These are phyloP conservation scores for Candida arabinofermentans DNA, from an alignment of 805 yeast genomes.

Conservation along the genomic window DNA sequence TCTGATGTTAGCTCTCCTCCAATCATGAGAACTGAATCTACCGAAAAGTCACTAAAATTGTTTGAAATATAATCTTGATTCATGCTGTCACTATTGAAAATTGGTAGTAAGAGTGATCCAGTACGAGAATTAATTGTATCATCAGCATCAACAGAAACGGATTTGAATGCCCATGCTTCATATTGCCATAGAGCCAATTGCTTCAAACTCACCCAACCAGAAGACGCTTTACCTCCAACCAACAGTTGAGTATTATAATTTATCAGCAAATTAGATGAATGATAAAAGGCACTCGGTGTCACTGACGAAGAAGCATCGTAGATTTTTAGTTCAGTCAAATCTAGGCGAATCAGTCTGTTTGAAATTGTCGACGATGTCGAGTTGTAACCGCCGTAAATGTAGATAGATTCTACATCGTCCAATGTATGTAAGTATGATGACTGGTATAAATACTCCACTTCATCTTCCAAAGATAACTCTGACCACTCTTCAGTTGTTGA, in stretches of 20 bases:
- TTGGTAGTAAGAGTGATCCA: slow-evolving; percentile 50
- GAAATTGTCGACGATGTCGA: slow-evolving; percentile 27
- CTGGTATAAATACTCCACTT: slow-evolving; percentile 21
- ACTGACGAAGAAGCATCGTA: slow-evolving; percentile 44
- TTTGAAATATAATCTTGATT: slow-evolving; percentile 18
- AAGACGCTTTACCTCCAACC: slow-evolving; percentile 60
- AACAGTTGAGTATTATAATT: slow-evolving; percentile 45
- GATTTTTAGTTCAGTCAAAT: slow-evolving; percentile 31
- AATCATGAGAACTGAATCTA: slow-evolving; percentile 44
- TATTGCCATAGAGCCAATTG: slow-evolving; percentile 75
- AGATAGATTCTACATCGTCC: slow-evolving; percentile 37
- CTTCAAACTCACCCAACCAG: slow-evolving; percentile 69
- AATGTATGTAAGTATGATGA: slow-evolving; percentile 41
- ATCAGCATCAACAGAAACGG: slow-evolving; percentile 29
- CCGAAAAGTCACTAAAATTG: slow-evolving; percentile 32
- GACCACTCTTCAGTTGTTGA: slow-evolving; percentile 21
- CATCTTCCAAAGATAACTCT: slow-evolving; percentile 10
- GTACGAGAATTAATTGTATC: slow-evolving; percentile 50
- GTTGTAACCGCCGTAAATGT: slow-evolving; percentile 52
- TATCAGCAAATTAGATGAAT: slow-evolving; percentile 42
- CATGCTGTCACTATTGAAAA: slow-evolving; percentile 33
- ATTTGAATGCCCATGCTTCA: slow-evolving; percentile 61
- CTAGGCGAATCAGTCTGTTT: slow-evolving; percentile 41
- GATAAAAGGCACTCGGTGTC: slow-evolving; percentile 53
- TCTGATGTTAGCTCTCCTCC: slow-evolving; percentile 53